Base-by-base conservation (phyloP, 1,284 basidiomycete genomes). In the Papiliotrema flavescens region DNA sequence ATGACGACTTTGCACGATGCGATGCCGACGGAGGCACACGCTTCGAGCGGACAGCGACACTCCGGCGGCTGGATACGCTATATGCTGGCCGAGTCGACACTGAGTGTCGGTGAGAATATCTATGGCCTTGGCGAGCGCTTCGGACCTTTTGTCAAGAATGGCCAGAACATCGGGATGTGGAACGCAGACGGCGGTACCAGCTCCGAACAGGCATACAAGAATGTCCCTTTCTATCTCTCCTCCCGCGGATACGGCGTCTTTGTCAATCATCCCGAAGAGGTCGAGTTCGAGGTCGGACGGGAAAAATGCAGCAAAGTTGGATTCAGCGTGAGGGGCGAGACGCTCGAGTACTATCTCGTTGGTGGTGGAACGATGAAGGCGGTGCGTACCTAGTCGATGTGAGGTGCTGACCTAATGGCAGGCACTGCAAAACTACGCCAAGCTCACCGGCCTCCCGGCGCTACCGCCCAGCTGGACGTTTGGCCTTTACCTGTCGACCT, bases 401-500 rank as follows among this genome's bases (percentile, higher is more conserved):
- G 17, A 13, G 22, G 24, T 43, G 19, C 24, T 48, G 15, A 11
- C 23, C 2, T n/a, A n/a, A n/a, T n/a, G n/a, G n/a, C 28, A 62
- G 32, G 67, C 64, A 7, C 57, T 70, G 15, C 23, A 49, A 32
- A 67, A 66, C 57, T 73, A 73, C 44, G 62, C 61, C 40, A 49
- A 52, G 24, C 48, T 67, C 14, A 56, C 49, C 24, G 55, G 59
- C 23, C 59, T 50, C 23, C 63, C 62, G 4, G 84, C 83, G n/a
- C 73, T 86, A 13, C 78, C 86, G 15, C 86, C 85, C 2, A 74
- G 82, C 6, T 87, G 86, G 86, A 83, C 85, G 0, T 88, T 85
- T 65, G 86, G 86, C 0, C 81, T 88, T 4, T 88, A 86, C 85
- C 79, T 88, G 20, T 85, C 85, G 6, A 88, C 86, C 1, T 87